Evolutionary conservation across 2,329 filamentous ascomycete genomes (phyloP), one percentile per base, ranked within the genome.

Genomic region (Coniochaeta ligniaria): DNA sequence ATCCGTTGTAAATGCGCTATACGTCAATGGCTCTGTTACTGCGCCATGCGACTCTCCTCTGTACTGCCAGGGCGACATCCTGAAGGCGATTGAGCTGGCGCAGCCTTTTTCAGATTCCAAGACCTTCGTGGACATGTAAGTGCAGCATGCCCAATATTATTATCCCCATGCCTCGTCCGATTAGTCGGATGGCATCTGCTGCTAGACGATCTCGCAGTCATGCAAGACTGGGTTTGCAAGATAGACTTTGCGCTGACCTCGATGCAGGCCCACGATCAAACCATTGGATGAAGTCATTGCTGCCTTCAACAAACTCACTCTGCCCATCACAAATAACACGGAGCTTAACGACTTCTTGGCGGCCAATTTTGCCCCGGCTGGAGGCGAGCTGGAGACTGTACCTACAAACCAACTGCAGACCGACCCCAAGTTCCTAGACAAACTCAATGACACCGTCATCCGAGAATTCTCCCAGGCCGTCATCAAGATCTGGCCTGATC

Each of bases 71-170:
- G 87, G 87, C 56, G 83, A 87, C 0, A 78, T 89, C 14, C 77
- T 90, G 2, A 77, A 80, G 62, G 78, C 84, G 63, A 81, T 90
- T 56, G 80, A 89, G 73, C 75, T 89, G 11, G 86, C 86, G 2
- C 76, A 75, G 26, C 86, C 86, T 0, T 89, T 89, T 65, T 73
- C 76, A 16, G 87, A 89, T 73, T 89, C 85, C 62, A 90, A 89
- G 77, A 88, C 85, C 1, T 89, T 88, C 69, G 87, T 89, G 50
- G 87, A 90, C 69, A 84, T 88, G 83, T 85, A 74, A 74, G 77
- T 73, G 26, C 59, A 17, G 35, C 11, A 6, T 31, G 16, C 11
- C 24, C 17, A 28, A 7, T 0, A 16, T 20, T 22, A 20, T 22
- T n/a, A n/a, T 6, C 2, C 43, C 62, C 8, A 28, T 20, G n/a